phyloP scores from a whole-genome alignment of 2,329 filamentous ascomycete species.

The Talaromyces sp. region DNA sequence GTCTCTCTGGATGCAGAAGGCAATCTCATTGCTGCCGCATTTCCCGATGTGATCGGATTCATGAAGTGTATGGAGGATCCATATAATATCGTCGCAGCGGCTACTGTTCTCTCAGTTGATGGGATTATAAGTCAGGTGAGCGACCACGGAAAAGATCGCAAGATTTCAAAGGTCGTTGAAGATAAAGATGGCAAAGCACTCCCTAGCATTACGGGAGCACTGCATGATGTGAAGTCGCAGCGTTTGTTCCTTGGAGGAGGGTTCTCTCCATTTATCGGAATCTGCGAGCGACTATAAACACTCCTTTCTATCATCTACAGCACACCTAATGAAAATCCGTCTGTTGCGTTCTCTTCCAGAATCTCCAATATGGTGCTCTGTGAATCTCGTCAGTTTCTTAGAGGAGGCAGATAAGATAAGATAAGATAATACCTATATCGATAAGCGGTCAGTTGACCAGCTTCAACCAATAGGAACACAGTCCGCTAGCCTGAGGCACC shows the following conservation, averaged over 20 bases:
- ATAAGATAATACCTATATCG: neutral
- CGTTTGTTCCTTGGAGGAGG: constrained; percentile 18
- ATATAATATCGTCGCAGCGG: constrained; percentile 18
- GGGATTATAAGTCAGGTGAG: constrained; percentile 22
- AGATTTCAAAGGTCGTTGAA: constrained; percentile 21
- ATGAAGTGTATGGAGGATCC: constrained; percentile 21
- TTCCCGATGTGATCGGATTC: constrained; percentile 25
- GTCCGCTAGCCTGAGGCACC: neutral
- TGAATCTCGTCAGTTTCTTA: too few relatives aligned
- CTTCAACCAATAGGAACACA: constrained; percentile 7
- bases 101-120: neutral
- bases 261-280: constrained; percentile 21
- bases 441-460: neutral
- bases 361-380: too few relatives aligned
- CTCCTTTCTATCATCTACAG: too few relatives aligned
- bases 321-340: too few relatives aligned
- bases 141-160: constrained; percentile 5
- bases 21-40: constrained; percentile 29
- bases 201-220: constrained; percentile 15
- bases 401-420: neutral
- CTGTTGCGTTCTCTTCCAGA: too few relatives aligned
- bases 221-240: constrained; percentile 17
- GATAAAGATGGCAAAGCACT: constrained; percentile 26
- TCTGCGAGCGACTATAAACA: constrained; percentile 16
- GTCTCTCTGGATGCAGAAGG: constrained; percentile 33